Evolutionary conservation across 2,329 filamentous ascomycete genomes (phyloP).

Genomic region (Monosporascus sp.): DNA sequence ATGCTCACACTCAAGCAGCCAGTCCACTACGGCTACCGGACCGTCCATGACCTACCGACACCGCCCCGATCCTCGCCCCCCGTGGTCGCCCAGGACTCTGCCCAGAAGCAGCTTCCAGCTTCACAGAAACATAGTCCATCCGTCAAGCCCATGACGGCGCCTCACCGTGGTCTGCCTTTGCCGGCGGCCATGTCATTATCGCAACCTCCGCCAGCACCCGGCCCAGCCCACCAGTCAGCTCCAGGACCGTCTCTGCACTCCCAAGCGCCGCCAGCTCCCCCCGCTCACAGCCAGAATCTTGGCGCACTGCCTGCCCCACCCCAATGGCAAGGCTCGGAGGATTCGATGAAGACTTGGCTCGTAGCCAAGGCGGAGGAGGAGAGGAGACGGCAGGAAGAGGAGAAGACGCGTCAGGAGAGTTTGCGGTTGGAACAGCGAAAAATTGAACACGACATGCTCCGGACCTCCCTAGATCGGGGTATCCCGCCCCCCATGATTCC

Average conservation of each 20-base stretch:
- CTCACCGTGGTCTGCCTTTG: constrained; percentile 64
- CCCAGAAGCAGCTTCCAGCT: constrained; percentile 34
- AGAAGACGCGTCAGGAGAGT: constrained; percentile 59
- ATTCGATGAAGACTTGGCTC: constrained; percentile 68
- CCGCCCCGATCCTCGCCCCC: constrained; percentile 53
- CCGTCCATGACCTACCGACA: constrained; percentile 57
- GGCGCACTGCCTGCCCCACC: constrained; percentile 58
- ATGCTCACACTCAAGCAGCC: constrained; percentile 60
- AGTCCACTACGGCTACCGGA: constrained; percentile 52
- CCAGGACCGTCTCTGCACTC: constrained; percentile 23
- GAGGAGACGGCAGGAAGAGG: constrained; percentile 66
- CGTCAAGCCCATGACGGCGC: constrained; percentile 59
- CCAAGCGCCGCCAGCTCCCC: constrained; percentile 24
- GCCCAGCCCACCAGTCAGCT: constrained; percentile 22
- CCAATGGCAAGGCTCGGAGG: constrained; percentile 62
- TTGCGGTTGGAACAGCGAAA: constrained; percentile 66
- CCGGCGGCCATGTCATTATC: constrained; percentile 61
- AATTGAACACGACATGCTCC: constrained; percentile 67
- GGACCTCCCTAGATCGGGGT: constrained; percentile 61
- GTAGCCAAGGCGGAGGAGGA: constrained; percentile 69
- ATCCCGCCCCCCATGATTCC: constrained; percentile 71
- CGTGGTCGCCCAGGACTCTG: constrained; percentile 42
- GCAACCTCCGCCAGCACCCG: constrained; percentile 27
- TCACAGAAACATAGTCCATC: constrained; percentile 42
- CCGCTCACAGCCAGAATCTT: constrained; percentile 36